phyloP scores from a whole-genome alignment of 495 filamentous ascomycete species.

The Penicillium samsonianum region DNA sequence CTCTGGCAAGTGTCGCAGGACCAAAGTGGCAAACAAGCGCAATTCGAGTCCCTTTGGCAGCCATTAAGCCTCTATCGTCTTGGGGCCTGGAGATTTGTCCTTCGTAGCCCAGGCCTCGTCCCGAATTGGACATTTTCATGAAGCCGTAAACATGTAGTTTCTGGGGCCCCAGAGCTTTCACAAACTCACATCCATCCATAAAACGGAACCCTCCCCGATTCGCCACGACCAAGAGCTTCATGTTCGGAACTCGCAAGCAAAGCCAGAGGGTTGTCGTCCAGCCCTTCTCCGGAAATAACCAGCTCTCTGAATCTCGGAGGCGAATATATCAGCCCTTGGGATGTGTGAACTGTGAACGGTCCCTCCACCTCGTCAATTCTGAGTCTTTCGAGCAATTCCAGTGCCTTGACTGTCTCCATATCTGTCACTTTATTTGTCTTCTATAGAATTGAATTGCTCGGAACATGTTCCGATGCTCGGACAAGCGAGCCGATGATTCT shows the following conservation, averaged over 20 bases:
- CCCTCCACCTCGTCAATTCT: too few species aligned
- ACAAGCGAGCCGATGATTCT: not conserved
- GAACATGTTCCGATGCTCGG: constrained; percentile 3
- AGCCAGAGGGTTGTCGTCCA: too few species aligned
- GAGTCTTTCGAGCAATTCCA: not conserved
- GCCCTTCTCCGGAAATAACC: too few species aligned
- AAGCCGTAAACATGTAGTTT: too few species aligned
- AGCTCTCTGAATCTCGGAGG: too few species aligned
- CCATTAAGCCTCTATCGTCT: not conserved
- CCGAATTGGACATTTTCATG: not conserved
- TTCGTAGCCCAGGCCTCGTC: not conserved
- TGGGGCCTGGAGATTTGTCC: not conserved
- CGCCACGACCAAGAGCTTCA: too few species aligned
- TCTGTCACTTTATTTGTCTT: not conserved
- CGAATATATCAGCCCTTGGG: too few species aligned
- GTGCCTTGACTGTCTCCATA: not conserved
- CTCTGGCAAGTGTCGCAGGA: not conserved
- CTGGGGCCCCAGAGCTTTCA: too few species aligned
- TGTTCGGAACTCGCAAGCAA: too few species aligned
- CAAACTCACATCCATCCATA: too few species aligned
- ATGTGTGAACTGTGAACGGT: too few species aligned
- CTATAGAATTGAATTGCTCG: not conserved
- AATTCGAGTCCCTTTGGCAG: not conserved
- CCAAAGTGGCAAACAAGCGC: not conserved
- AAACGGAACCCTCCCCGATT: too few species aligned